Base-by-base conservation (phyloP, 2,329 filamentous ascomycete species). In the Laburnicola sp. region DNA sequence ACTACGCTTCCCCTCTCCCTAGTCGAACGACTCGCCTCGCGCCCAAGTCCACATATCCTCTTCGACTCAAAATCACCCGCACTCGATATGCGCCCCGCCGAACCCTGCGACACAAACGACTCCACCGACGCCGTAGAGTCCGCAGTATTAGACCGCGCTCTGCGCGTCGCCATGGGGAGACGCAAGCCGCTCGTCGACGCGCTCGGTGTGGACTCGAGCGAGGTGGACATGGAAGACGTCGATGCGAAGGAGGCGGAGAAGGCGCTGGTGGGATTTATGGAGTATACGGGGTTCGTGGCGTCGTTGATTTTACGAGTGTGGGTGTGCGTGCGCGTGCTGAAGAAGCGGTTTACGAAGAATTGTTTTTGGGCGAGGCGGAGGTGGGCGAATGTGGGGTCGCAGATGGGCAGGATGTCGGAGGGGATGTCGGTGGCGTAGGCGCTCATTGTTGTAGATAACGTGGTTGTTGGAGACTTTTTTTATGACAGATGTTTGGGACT, bases 391-490 rank as follows among this genome's bases (percentile, higher is more conserved):
- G 30, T 16, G 26, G 34, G 34, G 9, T 45, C 43, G 16, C 43
- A 45, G 25, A 11, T 45, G 5, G 43, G 43, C 25, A 45, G 43
- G 16, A 45, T n/a, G 11, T 45, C 43, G 34, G 36, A 45, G 7
- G 43, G 43, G 21, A 45, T 45, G 16, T 16, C 16, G 16, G 16
- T 16, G 25, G 23, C n/a, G 28, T 30, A 30, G 28, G 6, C 10
- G 43, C 34, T 23, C 43, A 45, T 45, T 2, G 6, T 45, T 38
- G 43, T 21, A 16, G 43, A 28, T 37, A 26, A n/a, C 16, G 16
- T 16, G 16, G 16, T 16, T 34, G 21, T 4, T 16, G 32, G n/a
- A 21, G 32, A 27, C 10, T 27, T 25, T 36, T 3, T 11, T 4
- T n/a, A 7, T 11, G 2, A 21, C 16, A n/a, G 6, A 16, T 16